Evolutionary conservation across 768 basidiomycete species (phyloP).

Genomic region (Boletus reticulatus): DNA sequence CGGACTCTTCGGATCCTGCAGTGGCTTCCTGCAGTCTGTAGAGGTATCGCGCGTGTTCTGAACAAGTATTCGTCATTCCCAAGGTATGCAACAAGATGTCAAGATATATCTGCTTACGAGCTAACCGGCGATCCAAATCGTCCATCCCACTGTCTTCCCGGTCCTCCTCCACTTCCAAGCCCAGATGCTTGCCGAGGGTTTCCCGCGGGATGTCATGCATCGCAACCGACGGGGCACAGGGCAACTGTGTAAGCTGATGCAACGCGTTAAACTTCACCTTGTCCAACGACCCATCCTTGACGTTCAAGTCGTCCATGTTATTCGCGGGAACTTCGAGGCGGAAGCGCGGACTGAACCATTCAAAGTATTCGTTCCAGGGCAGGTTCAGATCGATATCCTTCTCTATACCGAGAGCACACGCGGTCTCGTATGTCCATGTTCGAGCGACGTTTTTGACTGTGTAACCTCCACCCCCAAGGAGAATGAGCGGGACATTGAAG

Average conservation of each 20-base stretch:
- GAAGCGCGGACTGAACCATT: constrained; percentile 97
- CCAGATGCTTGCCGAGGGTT: constrained; percentile 61
- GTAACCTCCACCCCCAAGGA: constrained; percentile 95
- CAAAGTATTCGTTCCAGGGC: constrained; percentile 89
- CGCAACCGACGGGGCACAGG: constrained; percentile 79
- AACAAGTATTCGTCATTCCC: neutral
- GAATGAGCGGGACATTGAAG: constrained; percentile 81
- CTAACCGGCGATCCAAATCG: constrained; percentile 65
- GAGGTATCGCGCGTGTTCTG: constrained; percentile 67
- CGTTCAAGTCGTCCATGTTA: constrained; percentile 94
- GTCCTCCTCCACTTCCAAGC: constrained; percentile 46
- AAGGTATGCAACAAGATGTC: neutral
- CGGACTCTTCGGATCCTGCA: constrained; percentile 46
- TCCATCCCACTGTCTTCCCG: constrained; percentile 45
- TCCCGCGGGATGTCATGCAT: constrained; percentile 82
- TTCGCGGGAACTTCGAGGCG: constrained; percentile 86
- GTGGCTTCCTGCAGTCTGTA: constrained; percentile 56
- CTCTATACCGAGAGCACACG: constrained; percentile 87
- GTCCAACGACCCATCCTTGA: constrained; percentile 76
- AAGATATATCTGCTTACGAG: constrained; percentile 49
- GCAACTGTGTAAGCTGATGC: constrained; percentile 55
- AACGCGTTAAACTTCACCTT: constrained; percentile 67
- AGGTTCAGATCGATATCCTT: constrained; percentile 72
- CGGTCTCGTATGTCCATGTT: constrained; percentile 96
- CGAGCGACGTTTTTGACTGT: constrained; percentile 96